Evolutionary conservation across 2,329 filamentous ascomycete species (phyloP).

Genomic region (Paramyrothecium roridum): DNA sequence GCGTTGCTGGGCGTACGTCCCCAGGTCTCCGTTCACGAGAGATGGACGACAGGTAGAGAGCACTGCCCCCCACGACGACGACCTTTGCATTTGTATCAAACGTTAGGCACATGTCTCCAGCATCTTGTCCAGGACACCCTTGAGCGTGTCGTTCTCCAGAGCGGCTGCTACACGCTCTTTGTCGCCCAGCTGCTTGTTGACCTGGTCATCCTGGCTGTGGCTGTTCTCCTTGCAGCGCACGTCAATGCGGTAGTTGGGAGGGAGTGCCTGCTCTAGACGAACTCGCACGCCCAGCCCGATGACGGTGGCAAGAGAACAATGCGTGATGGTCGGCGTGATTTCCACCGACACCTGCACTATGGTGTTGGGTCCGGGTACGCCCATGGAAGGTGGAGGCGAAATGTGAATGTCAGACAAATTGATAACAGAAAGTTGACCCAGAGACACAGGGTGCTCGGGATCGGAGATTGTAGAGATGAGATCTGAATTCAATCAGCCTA

Average conservation of each 20-base stretch:
- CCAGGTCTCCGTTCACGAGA: too few species aligned
- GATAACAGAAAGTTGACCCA: constrained; percentile 90
- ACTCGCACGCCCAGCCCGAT: constrained; percentile 93
- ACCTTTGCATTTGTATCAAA: too few species aligned
- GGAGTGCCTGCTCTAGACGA: constrained; percentile 83
- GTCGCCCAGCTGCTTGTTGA: constrained; percentile 94
- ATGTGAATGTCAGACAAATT: constrained; percentile 94
- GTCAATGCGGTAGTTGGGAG: constrained; percentile 87
- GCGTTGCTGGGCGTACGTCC: too few species aligned
- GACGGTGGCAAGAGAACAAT: constrained; percentile 94
- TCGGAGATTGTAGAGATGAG: constrained; percentile 93
- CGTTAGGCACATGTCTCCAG: constrained; percentile 71
- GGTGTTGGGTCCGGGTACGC: constrained; percentile 44
- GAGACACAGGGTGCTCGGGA: constrained; percentile 90
- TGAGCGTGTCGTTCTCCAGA: constrained; percentile 87
- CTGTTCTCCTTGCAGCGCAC: constrained; percentile 93
- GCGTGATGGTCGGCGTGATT: constrained; percentile 93
- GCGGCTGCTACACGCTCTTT: constrained; percentile 96
- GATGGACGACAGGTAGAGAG: too few species aligned
- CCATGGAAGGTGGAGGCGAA: constrained; percentile 33
- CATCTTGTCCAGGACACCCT: constrained; percentile 90
- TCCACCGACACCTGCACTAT: constrained; percentile 77
- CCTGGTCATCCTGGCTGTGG: constrained; percentile 91
- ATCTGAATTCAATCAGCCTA: constrained; percentile 50
- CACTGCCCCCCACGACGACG: too few species aligned